Conservation (phyloP, 129 eudicot genomes). For the Artemisia argyi region DNA sequence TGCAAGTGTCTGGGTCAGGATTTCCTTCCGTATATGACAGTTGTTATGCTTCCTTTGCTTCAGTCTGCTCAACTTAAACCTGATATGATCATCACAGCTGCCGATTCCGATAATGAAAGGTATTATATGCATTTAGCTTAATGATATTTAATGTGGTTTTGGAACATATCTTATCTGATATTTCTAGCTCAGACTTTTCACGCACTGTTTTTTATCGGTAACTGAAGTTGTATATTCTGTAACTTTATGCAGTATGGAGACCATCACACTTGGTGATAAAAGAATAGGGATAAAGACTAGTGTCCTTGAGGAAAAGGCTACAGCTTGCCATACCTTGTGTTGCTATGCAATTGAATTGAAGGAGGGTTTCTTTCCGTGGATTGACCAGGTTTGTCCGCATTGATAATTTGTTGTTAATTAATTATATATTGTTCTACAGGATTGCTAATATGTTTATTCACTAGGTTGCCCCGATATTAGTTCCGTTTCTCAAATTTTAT, state of each 20-base stretch:
- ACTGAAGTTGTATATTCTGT: slow-evolving; percentile 1
- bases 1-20: slow-evolving; percentile 99
- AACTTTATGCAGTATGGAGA: slow-evolving; percentile 80
- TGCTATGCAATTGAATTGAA: slow-evolving; percentile 97
- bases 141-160: neutral
- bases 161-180: too few species aligned
- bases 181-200: too few species aligned
- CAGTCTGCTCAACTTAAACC: slow-evolving; percentile 98
- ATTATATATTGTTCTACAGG: neutral
- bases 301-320: slow-evolving; percentile 96
- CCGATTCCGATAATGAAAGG: slow-evolving; percentile 91
- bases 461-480: slow-evolving; percentile 97
- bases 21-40: slow-evolving; percentile 94
- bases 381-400: slow-evolving; percentile 72
- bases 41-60: slow-evolving; percentile 98
- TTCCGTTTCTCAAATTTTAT: slow-evolving; percentile 92
- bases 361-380: slow-evolving; percentile 99
- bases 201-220: neutral
- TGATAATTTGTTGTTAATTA: neutral
- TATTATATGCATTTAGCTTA: slow-evolving; percentile 15
- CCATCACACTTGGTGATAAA: slow-evolving; percentile 96
- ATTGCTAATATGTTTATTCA: slow-evolving; percentile 12
- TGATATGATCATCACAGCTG: slow-evolving; percentile 90
- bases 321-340: slow-evolving; percentile 96
- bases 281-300: slow-evolving; percentile 97